Percentiles rank a stretch among this genome's conserved stretches.
These are phyloP conservation scores for Lecanicillium sp. DNA, from an alignment of 2,329 filamentous ascomycete species.

Conservation along the genomic window DNA sequence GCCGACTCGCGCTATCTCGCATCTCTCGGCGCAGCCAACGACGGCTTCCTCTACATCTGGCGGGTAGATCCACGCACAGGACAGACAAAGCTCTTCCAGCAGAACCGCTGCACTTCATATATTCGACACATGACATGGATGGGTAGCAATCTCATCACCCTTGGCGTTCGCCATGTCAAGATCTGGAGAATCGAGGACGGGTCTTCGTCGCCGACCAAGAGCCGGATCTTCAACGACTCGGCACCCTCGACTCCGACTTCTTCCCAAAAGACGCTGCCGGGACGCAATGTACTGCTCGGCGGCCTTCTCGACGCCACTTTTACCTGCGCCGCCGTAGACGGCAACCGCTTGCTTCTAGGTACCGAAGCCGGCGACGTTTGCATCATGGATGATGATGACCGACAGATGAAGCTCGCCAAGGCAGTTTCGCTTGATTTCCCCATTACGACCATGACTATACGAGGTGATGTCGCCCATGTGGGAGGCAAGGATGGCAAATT, in stretches of 20 bases:
- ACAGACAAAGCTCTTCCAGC: constrained; percentile 69
- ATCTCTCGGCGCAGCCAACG: constrained; percentile 81
- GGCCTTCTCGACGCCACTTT: constrained; percentile 79
- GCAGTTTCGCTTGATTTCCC: constrained; percentile 61
- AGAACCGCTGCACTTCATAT: constrained; percentile 86
- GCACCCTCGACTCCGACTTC: constrained; percentile 25
- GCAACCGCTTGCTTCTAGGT: constrained; percentile 72
- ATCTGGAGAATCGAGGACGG: constrained; percentile 80
- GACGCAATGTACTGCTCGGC: constrained; percentile 82
- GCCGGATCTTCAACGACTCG: constrained; percentile 45
- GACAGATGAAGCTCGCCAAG: constrained; percentile 63
- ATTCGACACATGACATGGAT: constrained; percentile 89
- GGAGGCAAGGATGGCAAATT: constrained; percentile 61
- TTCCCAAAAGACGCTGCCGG: constrained; percentile 62
- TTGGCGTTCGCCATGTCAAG: constrained; percentile 88
- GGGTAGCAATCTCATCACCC: constrained; percentile 74
- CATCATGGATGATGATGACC: constrained; percentile 70
- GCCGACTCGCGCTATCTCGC: constrained; percentile 80
- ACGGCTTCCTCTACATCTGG: constrained; percentile 93
- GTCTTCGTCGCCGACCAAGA: constrained; percentile 56
- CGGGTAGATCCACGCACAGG: constrained; percentile 76
- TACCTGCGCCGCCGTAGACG: constrained; percentile 68
- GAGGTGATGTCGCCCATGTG: constrained; percentile 56
- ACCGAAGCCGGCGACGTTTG: constrained; percentile 89
- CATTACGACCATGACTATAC: constrained; percentile 60